phyloP scores from a whole-genome alignment of 495 filamentous ascomycete genomes.

The Lasiosphaeria miniovina region DNA sequence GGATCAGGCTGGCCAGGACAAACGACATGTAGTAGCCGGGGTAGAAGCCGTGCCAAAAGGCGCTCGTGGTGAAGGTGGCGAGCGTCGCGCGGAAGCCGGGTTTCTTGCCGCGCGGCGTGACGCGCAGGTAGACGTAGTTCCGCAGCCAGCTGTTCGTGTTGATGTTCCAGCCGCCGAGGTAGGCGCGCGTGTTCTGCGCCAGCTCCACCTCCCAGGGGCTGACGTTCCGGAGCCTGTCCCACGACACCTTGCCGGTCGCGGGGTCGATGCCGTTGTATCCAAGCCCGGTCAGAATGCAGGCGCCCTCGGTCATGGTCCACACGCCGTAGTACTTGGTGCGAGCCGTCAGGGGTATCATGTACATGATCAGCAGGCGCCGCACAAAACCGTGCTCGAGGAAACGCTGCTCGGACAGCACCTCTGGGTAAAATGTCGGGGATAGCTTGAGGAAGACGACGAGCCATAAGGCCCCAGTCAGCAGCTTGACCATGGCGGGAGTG shows the following conservation, averaged over 20 bases:
- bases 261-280: constrained; percentile 92
- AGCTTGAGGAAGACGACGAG: constrained; percentile 76
- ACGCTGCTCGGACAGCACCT: constrained; percentile 53
- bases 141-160: constrained; percentile 97
- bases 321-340: constrained; percentile 94
- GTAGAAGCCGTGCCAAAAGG: constrained; percentile 98
- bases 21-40: constrained; percentile 95
- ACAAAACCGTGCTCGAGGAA: constrained; percentile 67
- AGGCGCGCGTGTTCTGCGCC: constrained; percentile 87
- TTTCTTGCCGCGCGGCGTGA: constrained; percentile 93
- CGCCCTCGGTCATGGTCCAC: constrained; percentile 88
- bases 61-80: constrained; percentile 90
- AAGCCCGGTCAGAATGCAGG: constrained; percentile 89
- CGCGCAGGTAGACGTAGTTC: constrained; percentile 92
- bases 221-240: constrained; percentile 87
- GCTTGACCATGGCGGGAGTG: constrained; percentile 78
- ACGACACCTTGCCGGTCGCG: constrained; percentile 74
- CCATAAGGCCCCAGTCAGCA: constrained; percentile 69
- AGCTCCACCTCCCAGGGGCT: constrained; percentile 76
- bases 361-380: constrained; percentile 68
- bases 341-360: constrained; percentile 77
- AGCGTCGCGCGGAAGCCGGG: constrained; percentile 92
- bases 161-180: constrained; percentile 92
- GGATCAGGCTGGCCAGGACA: constrained; percentile 81
- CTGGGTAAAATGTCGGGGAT: constrained; percentile 58